Base-by-base conservation (phyloP, 805 yeast species). In the Yamadazyma sp. region DNA sequence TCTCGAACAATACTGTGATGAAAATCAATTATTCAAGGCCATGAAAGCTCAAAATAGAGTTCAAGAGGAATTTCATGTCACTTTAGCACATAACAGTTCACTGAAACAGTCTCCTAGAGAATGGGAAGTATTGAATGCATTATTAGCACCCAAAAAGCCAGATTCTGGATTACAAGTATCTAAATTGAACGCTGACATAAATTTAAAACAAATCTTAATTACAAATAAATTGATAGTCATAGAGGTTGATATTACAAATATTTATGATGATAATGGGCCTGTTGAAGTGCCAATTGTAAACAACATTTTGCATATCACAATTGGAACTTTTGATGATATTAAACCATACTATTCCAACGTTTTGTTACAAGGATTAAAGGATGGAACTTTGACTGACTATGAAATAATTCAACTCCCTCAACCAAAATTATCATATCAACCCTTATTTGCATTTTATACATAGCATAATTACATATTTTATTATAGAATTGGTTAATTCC, bases 31-130 rank as follows among this genome's bases (percentile, higher is more conserved):
- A 60, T n/a, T n/a, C n/a, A n/a, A n/a, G n/a, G n/a, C n/a, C n/a
- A n/a, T n/a, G n/a, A 30, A 37, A 22, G 23, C 22, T 3, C 38
- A 76, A 9, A 44, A 60, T 22, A 34, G 78, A 22, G 53, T 81
- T 1, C 86, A 78, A 43, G 33, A 51, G 0, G 66, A 66, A 19
- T 80, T 84, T 45, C 95, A 86, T 50, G 73, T 85, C 3, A 86
- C 95, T 0, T 50, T 84, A 28, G 65, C 75, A 4, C 94, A 84
- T 50, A 23, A 45, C 3, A 40, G 45, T 5, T 10, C 42, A 21
- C 27, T 22, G 35, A 22, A 20, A 2, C n/a, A 22, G 6, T 17
- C 36, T 12, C 31, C 30, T 4, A 27, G 21, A 30, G 25, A 26
- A 15, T 41, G 45, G 48, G 36, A 38, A 5, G 22, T 23, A 9